These are phyloP conservation scores for Botrytis fabae DNA, from an alignment of 2,329 filamentous ascomycete species.

Conservation along the genomic window DNA sequence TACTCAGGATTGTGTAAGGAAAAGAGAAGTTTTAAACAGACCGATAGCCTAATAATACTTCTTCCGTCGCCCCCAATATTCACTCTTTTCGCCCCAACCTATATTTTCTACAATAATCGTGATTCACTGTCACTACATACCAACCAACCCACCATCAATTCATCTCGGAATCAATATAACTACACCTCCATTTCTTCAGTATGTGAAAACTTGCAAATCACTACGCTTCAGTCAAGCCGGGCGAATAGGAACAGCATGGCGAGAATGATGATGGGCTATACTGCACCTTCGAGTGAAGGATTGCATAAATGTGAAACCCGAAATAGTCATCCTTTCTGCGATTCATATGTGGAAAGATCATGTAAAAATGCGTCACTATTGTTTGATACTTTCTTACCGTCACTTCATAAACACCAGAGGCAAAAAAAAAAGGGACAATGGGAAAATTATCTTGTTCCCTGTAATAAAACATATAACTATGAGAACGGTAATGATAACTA, in stretches of 20 bases:
- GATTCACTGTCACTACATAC: background rate
- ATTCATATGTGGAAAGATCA: fast-evolving
- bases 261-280: background rate
- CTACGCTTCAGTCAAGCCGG: fast-evolving
- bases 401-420: fast-evolving
- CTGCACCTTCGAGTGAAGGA: background rate
- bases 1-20: background rate
- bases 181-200: background rate
- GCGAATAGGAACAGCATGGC: fast-evolving
- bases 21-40: background rate
- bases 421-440: fast-evolving
- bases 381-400: background rate
- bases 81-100: background rate
- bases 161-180: background rate
- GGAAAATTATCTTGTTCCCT: fast-evolving
- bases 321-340: fast-evolving
- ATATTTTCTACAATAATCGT: fast-evolving
- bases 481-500: too few species aligned
- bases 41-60: too few species aligned
- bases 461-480: too few species aligned
- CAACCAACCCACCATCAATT: fast-evolving
- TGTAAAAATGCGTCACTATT: background rate
- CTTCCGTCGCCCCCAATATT: fast-evolving
- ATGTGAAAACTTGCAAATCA: background rate
- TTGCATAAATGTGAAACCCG: background rate